Evolutionary conservation across 306 rosid genomes (phyloP), one percentile per base, ranked within the genome.

Genomic region (Cicer arietinum): DNA sequence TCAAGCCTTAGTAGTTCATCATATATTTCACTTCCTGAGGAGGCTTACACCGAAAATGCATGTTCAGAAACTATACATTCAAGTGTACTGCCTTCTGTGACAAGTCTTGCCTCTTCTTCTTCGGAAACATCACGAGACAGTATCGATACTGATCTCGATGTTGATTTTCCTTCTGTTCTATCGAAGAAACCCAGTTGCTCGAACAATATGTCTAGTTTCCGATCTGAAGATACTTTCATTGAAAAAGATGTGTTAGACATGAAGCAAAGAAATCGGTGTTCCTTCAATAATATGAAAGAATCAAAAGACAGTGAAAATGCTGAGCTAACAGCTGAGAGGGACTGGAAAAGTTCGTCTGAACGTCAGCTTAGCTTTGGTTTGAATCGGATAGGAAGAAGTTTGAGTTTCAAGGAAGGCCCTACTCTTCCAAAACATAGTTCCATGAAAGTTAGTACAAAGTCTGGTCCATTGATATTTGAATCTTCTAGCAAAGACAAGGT

Each of bases 341-440:
- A 82, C 77, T 41, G 77, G 78, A 80, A 80, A 64, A 71, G 82
- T 46, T 90, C 94, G n/a, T 90, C 91, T 9, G 76, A 67, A 81
- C 83, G 56, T 52, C 87, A 85, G 48, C 83, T 88, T 75, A 89
- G 90, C 91, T 91, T 88, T 74, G 85, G 94, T 89, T 83, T 88
- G 75, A 81, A 85, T 9, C 84, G 82, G 64, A 66, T 91, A 52
- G 88, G 95, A 59, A 91, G 98, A 87, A 94, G 98, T 79, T 82
- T 90, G 70, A 94, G 97, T 87, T 94, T 87, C 82, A 94, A 85
- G 83, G 98, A 94, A 74, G 81, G 82, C 44, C 72, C 89, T 50
- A 69, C 81, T 41, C 57, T 78, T 78, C 94, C 96, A 10, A 87
- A 74, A 66, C 78, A 79, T 77, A 82, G 85, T 75, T 83, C 97